phyloP scores from a whole-genome alignment of 2,329 filamentous ascomycete species.

The Catunica adiposa region DNA sequence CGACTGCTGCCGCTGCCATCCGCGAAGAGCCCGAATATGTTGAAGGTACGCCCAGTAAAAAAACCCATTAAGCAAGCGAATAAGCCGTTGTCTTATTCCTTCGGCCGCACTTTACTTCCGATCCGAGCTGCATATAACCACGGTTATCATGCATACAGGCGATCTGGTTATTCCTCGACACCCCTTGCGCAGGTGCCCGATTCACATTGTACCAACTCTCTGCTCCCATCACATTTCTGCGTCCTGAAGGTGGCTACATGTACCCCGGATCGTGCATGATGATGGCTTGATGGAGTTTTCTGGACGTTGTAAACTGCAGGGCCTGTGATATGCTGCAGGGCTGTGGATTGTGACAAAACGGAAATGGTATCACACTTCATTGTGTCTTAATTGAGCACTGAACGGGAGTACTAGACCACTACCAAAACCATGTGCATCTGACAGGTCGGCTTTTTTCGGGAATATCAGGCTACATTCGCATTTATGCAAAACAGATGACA shows the following conservation, averaged over 20 bases:
- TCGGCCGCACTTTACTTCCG: background rate
- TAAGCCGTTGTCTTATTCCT: background rate
- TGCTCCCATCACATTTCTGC: background rate
- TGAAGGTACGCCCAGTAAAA: background rate
- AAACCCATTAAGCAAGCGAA: background rate
- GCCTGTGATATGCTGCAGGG: background rate
- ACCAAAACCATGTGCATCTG: too few relatives aligned
- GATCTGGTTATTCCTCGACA: background rate
- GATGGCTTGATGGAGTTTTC: background rate
- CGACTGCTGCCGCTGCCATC: background rate
- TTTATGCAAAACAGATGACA: background rate
- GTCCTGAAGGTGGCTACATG: background rate
- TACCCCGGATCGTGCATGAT: background rate
- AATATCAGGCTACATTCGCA: too few relatives aligned
- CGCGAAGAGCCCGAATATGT: background rate
- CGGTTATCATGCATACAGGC: background rate
- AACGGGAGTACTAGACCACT: too few relatives aligned
- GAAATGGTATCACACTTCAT: too few relatives aligned
- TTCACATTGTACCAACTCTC: background rate
- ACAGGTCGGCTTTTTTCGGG: too few relatives aligned
- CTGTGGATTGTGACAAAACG: background rate
- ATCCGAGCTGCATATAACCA: slow-evolving; percentile 1
- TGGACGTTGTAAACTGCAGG: background rate
- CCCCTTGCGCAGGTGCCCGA: background rate
- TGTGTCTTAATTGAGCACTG: too few relatives aligned